These are phyloP conservation scores for Scutellaria minor DNA, from an alignment of 257 asterid species.

Conservation along the genomic window DNA sequence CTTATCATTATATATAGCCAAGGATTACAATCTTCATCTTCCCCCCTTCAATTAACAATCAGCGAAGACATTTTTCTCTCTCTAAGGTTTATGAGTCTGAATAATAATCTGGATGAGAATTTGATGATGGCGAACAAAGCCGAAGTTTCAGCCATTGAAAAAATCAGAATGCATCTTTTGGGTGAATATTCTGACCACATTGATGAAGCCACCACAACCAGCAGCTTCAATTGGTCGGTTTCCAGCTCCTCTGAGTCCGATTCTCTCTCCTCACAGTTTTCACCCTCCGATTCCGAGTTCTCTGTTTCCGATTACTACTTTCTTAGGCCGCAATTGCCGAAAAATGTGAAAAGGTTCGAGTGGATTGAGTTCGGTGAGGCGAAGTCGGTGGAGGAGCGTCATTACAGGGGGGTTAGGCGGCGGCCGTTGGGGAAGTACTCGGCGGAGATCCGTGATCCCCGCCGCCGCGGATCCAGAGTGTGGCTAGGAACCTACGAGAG, in stretches of 20 bases:
- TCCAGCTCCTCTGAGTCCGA: conserved; percentile 27
- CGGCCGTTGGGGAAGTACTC: conserved; percentile 76
- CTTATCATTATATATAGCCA: too few relatives aligned
- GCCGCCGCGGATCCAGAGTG: conserved; percentile 55
- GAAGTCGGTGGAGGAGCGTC: conserved; percentile 19
- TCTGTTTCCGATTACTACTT: conserved; percentile 28
- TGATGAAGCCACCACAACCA: background rate
- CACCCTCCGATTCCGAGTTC: conserved; percentile 9
- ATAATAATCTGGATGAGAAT: too few relatives aligned
- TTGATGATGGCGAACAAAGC: conserved; percentile 28
- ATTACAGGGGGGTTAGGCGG: conserved; percentile 52
- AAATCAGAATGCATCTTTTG: conserved; percentile 48
- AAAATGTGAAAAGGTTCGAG: background rate
- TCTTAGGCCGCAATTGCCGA: conserved; percentile 29
- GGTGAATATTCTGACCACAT: conserved; percentile 37
- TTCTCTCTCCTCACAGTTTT: background rate
- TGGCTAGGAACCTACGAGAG: conserved; percentile 77
- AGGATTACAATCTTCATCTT: too few relatives aligned
- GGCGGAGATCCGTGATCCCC: conserved; percentile 73
- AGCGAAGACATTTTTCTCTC: too few relatives aligned
- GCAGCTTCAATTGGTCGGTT: conserved; percentile 12
- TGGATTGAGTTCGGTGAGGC: conserved; percentile 28
- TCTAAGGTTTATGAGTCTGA: too few relatives aligned
- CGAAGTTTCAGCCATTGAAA: conserved; percentile 44
- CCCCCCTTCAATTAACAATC: too few relatives aligned